Evolutionary conservation across 2,329 filamentous ascomycete genomes (phyloP), one percentile per base, ranked within the genome.

Genomic region (Exophiala viscosa): DNA sequence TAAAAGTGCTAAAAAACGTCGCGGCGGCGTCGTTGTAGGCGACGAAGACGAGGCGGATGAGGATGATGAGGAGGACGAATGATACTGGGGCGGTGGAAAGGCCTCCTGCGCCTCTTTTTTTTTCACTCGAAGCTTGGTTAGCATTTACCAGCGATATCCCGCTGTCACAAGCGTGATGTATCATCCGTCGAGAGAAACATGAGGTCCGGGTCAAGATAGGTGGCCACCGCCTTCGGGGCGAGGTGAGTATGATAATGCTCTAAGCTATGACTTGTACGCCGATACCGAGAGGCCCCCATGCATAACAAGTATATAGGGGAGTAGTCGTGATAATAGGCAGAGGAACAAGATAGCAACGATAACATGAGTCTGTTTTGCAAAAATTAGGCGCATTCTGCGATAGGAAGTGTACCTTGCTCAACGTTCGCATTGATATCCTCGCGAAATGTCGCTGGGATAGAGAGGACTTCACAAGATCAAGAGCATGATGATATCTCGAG

Each of bases 11-110:
- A 62, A 62, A 61, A 65, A 60, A 60, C 66, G 67, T 61, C 65
- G 66, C 52, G 79, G 82, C 64, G 79, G 80, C 69, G 72, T 72
- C 68, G 80, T 78, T 65, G 69, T 71, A 56, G 70, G 74, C 50
- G 84, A 87, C 65, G 80, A 81, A 60, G 84, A 85, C 62, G 82
- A 81, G 31, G 52, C 34, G 63, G 80, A 85, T 49, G 80, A 81
- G 56, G 80, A 86, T 62, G 84, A 87, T 63, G 82, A 82, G 65
- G 80, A 76, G 75, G 74, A 64, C 64, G 60, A 73, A 76, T 15
- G 18, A 28, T 32, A 38, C 34, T 8, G n/a, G 67, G 76, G 77
- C 79, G 79, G 77, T 77, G 78, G 79, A 79, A 17, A 77, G 80
- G 81, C 79, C 80, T 82, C 81, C 83, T 84, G 79, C 81, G 78